Percentiles rank a stretch among this genome's conserved stretches.
phyloP scores from a whole-genome alignment of 2,329 filamentous ascomycete genomes.

The Pestalotiopsis sp. region DNA sequence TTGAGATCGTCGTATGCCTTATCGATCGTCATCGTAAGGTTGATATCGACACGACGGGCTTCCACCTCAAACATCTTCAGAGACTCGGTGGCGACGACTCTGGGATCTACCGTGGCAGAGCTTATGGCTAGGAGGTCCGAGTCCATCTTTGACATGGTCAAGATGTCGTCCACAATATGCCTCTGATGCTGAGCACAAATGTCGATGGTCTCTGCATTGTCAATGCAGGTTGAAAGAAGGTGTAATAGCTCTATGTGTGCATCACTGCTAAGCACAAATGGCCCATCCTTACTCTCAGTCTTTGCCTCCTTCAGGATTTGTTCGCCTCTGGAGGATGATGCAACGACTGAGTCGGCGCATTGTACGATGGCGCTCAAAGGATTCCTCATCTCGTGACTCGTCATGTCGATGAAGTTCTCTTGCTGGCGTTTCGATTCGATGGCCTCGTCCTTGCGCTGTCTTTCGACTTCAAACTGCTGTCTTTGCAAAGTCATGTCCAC shows the following conservation, averaged over 20 bases:
- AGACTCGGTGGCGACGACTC: constrained; percentile 65
- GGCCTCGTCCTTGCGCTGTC: constrained; percentile 52
- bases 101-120: constrained; percentile 67
- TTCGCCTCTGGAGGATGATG: constrained; percentile 46
- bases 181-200: constrained; percentile 80
- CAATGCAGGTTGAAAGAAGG: constrained; percentile 76
- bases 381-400: constrained; percentile 73
- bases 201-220: constrained; percentile 76
- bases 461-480: constrained; percentile 45
- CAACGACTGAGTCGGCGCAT: constrained; percentile 70
- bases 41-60: constrained; percentile 69
- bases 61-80: constrained; percentile 80
- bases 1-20: constrained; percentile 62
- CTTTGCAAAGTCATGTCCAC: constrained; percentile 52
- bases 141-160: constrained; percentile 69
- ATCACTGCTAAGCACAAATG: neutral
- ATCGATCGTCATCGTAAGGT: constrained; percentile 67
- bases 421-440: constrained; percentile 68
- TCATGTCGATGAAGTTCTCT: constrained; percentile 81
- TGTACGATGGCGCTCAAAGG: constrained; percentile 74
- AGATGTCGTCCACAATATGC: constrained; percentile 66
- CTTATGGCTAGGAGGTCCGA: constrained; percentile 69
- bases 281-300: neutral
- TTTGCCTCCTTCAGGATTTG: constrained; percentile 32
- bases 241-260: constrained; percentile 53